Percentiles rank a stretch among this genome's conserved stretches.
These are phyloP conservation scores for Hemileia vastatrix DNA, from an alignment of 1,284 basidiomycete genomes.

Conservation along the genomic window DNA sequence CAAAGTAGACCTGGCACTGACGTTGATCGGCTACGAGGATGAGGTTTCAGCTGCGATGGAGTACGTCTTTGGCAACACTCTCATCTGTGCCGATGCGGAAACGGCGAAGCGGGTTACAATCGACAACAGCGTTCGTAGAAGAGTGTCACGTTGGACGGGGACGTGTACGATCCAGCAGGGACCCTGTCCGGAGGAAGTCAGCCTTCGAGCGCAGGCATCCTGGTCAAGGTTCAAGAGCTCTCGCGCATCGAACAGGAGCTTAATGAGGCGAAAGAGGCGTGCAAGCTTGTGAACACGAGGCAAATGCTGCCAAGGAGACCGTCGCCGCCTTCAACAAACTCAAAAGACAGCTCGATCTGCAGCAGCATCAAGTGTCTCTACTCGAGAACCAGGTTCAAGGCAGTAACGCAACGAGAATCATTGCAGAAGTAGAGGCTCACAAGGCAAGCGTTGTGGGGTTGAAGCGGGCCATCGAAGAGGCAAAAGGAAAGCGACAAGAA, in stretches of 20 bases:
- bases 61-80: constrained; percentile 84
- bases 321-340: constrained; percentile 62
- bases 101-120: constrained; percentile 86
- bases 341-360: constrained; percentile 68
- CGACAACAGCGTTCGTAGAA: constrained; percentile 58
- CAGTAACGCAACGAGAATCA: constrained; percentile 75
- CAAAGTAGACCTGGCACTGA: constrained; percentile 74
- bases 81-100: constrained; percentile 81
- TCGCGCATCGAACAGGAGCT: constrained; percentile 56
- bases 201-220: constrained; percentile 61
- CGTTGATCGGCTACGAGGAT: constrained; percentile 69
- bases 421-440: constrained; percentile 65
- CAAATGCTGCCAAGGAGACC: constrained; percentile 51
- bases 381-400: constrained; percentile 74
- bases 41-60: constrained; percentile 81
- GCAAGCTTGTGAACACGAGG: constrained; percentile 57
- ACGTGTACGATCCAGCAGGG: constrained; percentile 91
- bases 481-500: constrained; percentile 64
- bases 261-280: constrained; percentile 47
- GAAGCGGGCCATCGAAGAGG: constrained; percentile 55
- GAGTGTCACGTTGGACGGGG: constrained; percentile 85
- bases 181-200: constrained; percentile 85
- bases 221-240: constrained; percentile 77
- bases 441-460: constrained; percentile 61
- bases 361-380: constrained; percentile 71